Evolutionary conservation across 768 basidiomycete genomes (phyloP), one percentile per base, ranked within the genome.

Genomic region (Kwoniella mangroviensis): DNA sequence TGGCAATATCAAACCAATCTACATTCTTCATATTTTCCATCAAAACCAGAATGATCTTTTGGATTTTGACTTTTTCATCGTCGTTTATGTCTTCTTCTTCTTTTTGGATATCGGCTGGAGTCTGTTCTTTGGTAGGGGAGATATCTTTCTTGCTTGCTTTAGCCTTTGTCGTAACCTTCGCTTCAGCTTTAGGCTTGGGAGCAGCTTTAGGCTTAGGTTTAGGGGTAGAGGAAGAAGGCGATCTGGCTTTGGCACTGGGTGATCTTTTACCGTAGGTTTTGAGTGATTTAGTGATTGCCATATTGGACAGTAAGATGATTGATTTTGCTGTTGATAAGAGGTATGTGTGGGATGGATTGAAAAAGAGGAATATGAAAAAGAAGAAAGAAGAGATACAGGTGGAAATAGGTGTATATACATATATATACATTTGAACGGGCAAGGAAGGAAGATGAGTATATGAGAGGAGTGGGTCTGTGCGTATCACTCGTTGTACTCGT

Each of bases 1-100:
- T 34, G 19, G 70, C 43, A 10, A 79, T 63, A 9, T 66, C 71
- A 51, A 64, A 65, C 75, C 75, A 79, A 57, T 79, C 77, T 21
- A 67, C 67, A n/a, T 51, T 65, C 60, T 74, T 79, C 17, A 24
- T 26, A 12, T 64, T 60, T 17, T 76, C 75, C 12, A 79, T 60
- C 53, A 72, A 67, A 42, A 72, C 67, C 1, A 75, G 28, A 54
- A 74, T 55, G 45, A 74, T 65, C 19, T 63, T 26, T 22, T 72
- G 55, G 42, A 74, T 69, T 55, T 54, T 54, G 17, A n/a, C 21
- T n/a, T 21, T 21, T 34, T 40, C 56, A 58, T n/a, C 28, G 17
- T 40, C 56, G 22, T 58, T 24, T 10, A 15, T 49, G 13, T 40
- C 26, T 34, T 2, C 26, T 26, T 58, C 24, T 19, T 54, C 19